Base-by-base conservation (phyloP, 345 rosid genomes). In the Euphorbia tirucalli region DNA sequence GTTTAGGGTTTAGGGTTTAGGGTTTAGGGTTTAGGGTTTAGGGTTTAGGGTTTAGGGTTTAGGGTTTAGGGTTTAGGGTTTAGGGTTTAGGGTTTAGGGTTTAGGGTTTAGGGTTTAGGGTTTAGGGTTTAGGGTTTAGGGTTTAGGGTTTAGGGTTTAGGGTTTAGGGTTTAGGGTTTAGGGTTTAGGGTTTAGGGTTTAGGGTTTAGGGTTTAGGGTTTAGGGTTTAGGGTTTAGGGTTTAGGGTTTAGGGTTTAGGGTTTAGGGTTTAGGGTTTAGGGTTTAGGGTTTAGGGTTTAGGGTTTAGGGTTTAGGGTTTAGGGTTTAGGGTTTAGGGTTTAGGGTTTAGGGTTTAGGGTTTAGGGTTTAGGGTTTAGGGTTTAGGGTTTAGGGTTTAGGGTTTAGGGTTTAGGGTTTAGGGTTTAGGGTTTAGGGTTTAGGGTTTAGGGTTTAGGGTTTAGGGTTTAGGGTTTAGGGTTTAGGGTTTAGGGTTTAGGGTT, bases 1-100 rank as follows among this genome's bases (percentile, higher is more conserved):
- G 5, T 63, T 63, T 0, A 15, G 67, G 24, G 5, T 63, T 35
- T 3, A 22, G 48, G 46, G 24, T 35, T 35, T 35, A 39, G 48
- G 67, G 48, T 63, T 63, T 14, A 16, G 67, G 67, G 1, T 37
- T 63, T 31, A n/a, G 28, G 67, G 48, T 35, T 63, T 35, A 35
- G 27, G 27, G 48, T 19, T 35, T 63, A 32, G 48, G 67, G 67
- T 35, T 63, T 63, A n/a, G 48, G 67, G 67, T 63, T 63, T 63
- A 35, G 67, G 67, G 67, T 63, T 63, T 63, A n/a, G 48, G 67
- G 67, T 63, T 63, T 63, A 37, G 48, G 67, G 67, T 35, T 63
- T 63, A 37, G 46, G 67, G 66, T 35, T 35, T 15, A 16, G 44
- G 67, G 8, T 35, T 35, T 15, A 16, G 67, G 48, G n/a, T 63